Evolutionary conservation across 345 rosid species (phyloP).

Genomic region (Xanthoceras sorbifolium): DNA sequence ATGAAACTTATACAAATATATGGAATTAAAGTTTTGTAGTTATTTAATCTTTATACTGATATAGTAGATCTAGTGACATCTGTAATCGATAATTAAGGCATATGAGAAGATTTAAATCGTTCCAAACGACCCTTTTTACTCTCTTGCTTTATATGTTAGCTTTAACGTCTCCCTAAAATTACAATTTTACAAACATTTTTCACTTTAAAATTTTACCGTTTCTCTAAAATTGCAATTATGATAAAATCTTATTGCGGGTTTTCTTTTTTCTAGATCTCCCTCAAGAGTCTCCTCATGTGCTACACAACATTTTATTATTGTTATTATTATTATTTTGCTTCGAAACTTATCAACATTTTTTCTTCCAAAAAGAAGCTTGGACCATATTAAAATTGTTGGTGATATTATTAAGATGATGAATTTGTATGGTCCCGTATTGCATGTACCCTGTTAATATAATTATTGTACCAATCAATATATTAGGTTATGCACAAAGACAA

Average conservation of each 20-base stretch:
- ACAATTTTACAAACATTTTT: not conserved
- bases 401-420: conserved; percentile 7
- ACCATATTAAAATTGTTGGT: too few species aligned
- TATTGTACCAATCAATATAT: conserved; percentile 7
- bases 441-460: not conserved
- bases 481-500: not conserved
- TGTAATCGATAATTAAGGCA: too few species aligned
- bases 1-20: not conserved
- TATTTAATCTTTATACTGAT: too few species aligned
- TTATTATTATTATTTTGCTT: not conserved
- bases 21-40: too few species aligned
- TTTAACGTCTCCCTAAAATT: not conserved
- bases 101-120: too few species aligned
- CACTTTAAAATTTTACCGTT: not conserved
- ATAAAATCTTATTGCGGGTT: not conserved
- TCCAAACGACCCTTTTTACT: too few species aligned
- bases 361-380: not conserved
- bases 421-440: conserved; percentile 2
- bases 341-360: not conserved
- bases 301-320: not conserved
- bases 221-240: not conserved
- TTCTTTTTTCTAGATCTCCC: not conserved
- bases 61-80: too few species aligned
- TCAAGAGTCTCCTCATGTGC: not conserved
- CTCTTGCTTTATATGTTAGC: too few species aligned